phyloP scores from a whole-genome alignment of 257 asterid genomes.

The Misopates orontium region DNA sequence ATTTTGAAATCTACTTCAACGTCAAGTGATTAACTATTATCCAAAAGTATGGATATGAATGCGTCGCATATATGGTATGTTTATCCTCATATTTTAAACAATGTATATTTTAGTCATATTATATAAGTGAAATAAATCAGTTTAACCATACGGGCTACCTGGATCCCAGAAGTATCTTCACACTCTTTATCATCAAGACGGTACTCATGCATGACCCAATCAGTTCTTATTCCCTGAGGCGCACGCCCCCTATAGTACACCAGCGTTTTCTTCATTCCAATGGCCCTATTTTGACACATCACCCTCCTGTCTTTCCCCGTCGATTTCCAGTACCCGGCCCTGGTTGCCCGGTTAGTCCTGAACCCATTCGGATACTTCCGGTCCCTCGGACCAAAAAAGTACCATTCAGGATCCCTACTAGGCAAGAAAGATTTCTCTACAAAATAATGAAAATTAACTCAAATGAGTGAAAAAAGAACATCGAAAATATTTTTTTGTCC shows the following conservation, averaged over 20 bases:
- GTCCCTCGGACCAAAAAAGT: slow-evolving; percentile 95
- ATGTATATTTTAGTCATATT: no score
- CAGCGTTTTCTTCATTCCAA: slow-evolving; percentile 94
- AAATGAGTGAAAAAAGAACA: background rate
- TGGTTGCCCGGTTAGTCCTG: slow-evolving; percentile 85
- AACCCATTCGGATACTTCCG: slow-evolving; percentile 93
- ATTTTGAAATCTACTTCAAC: no score
- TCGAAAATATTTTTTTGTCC: no score
- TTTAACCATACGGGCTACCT: slow-evolving; percentile 67
- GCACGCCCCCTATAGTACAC: slow-evolving; percentile 90
- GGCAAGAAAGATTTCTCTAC: slow-evolving; percentile 93
- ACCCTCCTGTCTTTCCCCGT: slow-evolving; percentile 92
- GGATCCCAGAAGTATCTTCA: slow-evolving; percentile 75
- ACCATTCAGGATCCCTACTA: slow-evolving; percentile 97
- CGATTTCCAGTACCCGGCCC: slow-evolving; percentile 96
- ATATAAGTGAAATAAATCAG: slow-evolving; percentile 17
- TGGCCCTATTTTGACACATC: slow-evolving; percentile 62
- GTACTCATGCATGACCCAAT: slow-evolving; percentile 98
- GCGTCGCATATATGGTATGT: no score
- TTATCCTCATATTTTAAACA: no score
- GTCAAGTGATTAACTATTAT: no score
- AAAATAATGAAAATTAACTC: background rate
- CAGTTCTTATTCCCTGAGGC: slow-evolving; percentile 91
- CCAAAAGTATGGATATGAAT: no score
- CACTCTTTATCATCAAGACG: slow-evolving; percentile 80